Conservation (phyloP, 1,284 basidiomycete species). For the Sporisorium iseilematis-ciliati region DNA sequence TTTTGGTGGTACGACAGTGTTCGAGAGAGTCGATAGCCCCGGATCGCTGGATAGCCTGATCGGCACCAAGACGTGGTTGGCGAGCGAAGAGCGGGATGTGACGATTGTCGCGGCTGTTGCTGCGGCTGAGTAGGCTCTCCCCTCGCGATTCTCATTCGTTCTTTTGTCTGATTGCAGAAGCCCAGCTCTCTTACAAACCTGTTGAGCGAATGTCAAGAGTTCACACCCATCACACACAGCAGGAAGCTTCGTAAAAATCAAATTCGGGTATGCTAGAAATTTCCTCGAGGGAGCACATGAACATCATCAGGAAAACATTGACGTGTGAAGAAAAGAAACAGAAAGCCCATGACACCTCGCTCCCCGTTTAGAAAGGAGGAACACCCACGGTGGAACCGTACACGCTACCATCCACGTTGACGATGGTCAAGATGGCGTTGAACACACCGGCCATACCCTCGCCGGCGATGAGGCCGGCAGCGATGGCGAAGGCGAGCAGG, state of each 20-base stretch:
- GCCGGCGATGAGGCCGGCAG: constrained; percentile 77
- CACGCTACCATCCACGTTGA: constrained; percentile 39
- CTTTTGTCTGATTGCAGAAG: not conserved
- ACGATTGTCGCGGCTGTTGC: constrained; percentile 41
- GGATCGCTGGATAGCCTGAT: constrained; percentile 49
- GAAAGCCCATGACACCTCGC: constrained; percentile 11
- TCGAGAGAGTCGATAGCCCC: constrained; percentile 38
- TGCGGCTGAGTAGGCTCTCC: not conserved
- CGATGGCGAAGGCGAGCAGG: constrained; percentile 77
- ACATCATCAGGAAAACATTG: not conserved
- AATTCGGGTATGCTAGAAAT: constrained; percentile 24
- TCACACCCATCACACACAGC: not conserved
- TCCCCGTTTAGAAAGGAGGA: constrained; percentile 50
- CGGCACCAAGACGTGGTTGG: constrained; percentile 48
- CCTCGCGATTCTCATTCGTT: not conserved
- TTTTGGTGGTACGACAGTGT: constrained; percentile 27
- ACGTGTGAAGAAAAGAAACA: not conserved
- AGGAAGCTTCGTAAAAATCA: not conserved
- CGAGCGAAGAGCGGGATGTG: constrained; percentile 49
- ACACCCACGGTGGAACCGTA: constrained; percentile 49
- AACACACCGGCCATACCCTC: constrained; percentile 80
- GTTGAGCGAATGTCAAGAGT: not conserved
- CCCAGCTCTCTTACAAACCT: no score
- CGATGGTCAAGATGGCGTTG: constrained; percentile 72
- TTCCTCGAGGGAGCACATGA: constrained; percentile 6